Conservation (phyloP, 2,329 filamentous ascomycete genomes). For the Aurifilum marmelostoma region DNA sequence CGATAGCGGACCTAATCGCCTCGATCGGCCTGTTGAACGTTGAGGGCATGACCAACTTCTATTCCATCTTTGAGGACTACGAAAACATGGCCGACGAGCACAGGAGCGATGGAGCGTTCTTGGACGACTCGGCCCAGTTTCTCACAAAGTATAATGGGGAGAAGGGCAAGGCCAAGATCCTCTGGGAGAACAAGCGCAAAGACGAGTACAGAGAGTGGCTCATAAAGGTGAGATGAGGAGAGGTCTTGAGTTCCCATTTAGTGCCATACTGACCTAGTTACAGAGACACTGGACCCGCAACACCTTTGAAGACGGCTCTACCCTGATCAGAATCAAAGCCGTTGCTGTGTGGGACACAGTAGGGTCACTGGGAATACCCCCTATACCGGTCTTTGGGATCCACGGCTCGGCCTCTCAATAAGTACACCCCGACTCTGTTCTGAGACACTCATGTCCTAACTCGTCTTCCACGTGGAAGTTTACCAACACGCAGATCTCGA, state of each 20-base stretch:
- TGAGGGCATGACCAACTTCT: conserved; percentile 47
- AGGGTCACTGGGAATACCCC: conserved; percentile 49
- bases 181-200: conserved; percentile 41
- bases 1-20: conserved; percentile 43
- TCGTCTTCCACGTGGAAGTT: conserved; percentile 42
- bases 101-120: conserved; percentile 32
- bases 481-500: conserved; percentile 48
- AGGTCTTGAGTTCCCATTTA: no score
- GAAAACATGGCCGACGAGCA: conserved; percentile 37
- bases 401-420: conserved; percentile 43
- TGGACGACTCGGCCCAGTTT: conserved; percentile 29
- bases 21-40: conserved; percentile 47
- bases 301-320: conserved; percentile 37
- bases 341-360: conserved; percentile 57
- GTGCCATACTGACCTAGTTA: neutral
- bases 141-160: conserved; percentile 35
- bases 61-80: conserved; percentile 46
- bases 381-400: conserved; percentile 42
- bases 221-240: conserved; percentile 35
- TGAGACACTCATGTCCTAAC: conserved; percentile 25
- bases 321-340: conserved; percentile 47
- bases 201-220: conserved; percentile 42
- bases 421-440: conserved; percentile 25
- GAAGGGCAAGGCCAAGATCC: conserved; percentile 36
- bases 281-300: conserved; percentile 42